Base-by-base conservation (phyloP, 2,329 filamentous ascomycete species). In the Neofusicoccum kwambonambiense region DNA sequence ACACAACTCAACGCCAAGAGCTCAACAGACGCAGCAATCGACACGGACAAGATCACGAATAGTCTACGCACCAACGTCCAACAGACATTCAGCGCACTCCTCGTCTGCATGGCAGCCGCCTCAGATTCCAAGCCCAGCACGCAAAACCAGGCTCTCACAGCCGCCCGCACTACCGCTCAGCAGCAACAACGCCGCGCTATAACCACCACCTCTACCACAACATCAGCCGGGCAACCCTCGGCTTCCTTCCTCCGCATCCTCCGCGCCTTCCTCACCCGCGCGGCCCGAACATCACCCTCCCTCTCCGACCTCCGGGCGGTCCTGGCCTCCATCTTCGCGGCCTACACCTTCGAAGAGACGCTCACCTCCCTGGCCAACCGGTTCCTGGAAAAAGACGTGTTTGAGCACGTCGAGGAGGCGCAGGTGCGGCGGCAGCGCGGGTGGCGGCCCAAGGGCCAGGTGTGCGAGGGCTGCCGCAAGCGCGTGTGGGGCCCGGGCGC, bases 321-420 rank as follows among this genome's bases (percentile, higher is more conserved):
- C 0, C 85, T 99, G 1, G 83, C 87, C 0, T 95, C 93, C 12
- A 94, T 99, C 64, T 98, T 99, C 78, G 89, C 94, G 0, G 94
- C 95, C 0, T 99, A 99, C 75, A 90, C 93, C 0, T 97, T 98
- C 74, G 95, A 99, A 76, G 91, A 94, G 75, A 93, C 91, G 0
- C 91, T 99, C 15, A 84, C 99, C 19, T 84, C 86, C 1, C 86
- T 99, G 3, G 92, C 95, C 0, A 96, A 94, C 74, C 86, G 90
- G 3, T 87, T 99, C 64, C 83, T 99, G 0, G 93, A 96, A 68
- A 89, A 92, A 69, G 95, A 95, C 71, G 83, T 97, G 5, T 99
- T 98, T 72, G 86, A 90, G 45, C 90, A 91, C 68, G 92, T 99
- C 41, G 83, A 88, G 49, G 86, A 91, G 69, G 89, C 92, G 4